phyloP scores from a whole-genome alignment of 2,329 filamentous ascomycete genomes.

The Xylariales sp. region DNA sequence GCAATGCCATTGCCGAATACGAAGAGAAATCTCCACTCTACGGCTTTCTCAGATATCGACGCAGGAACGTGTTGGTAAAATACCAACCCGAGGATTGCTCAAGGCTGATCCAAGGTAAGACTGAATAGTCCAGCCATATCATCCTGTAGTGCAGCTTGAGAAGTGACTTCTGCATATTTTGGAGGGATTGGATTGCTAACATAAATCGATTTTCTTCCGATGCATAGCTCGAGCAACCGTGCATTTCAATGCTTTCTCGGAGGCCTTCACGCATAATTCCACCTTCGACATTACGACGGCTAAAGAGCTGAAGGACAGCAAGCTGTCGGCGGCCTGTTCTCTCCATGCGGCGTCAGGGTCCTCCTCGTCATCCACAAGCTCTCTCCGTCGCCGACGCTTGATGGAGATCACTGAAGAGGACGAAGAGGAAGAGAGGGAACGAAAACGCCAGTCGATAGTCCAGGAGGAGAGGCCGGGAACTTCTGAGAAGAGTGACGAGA shows the following conservation, averaged over 20 bases:
- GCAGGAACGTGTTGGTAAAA: slow-evolving; percentile 87
- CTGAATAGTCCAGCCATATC: neutral
- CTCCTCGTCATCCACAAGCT: slow-evolving; percentile 79
- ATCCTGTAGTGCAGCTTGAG: no score
- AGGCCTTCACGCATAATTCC: slow-evolving; percentile 78
- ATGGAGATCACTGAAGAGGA: slow-evolving; percentile 94
- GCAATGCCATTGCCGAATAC: slow-evolving; percentile 72
- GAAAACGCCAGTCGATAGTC: slow-evolving; percentile 54
- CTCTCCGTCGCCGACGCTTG: slow-evolving; percentile 69
- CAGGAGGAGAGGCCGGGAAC: slow-evolving; percentile 35
- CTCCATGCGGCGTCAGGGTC: slow-evolving; percentile 85
- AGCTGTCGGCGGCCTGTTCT: slow-evolving; percentile 82
- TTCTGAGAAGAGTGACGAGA: slow-evolving; percentile 16
- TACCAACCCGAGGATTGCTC: slow-evolving; percentile 90
- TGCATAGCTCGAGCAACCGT: slow-evolving; percentile 72
- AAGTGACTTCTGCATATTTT: slow-evolving; percentile 5
- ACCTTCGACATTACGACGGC: slow-evolving; percentile 71
- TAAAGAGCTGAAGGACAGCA: slow-evolving; percentile 80
- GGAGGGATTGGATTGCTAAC: slow-evolving; percentile 1
- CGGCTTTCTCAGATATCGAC: slow-evolving; percentile 84
- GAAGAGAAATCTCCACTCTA: slow-evolving; percentile 85
- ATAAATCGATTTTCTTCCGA: slow-evolving; percentile 9
- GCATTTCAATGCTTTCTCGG: slow-evolving; percentile 63
- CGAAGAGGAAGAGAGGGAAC: slow-evolving; percentile 64
- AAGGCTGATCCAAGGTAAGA: slow-evolving; percentile 81